Conservation (phyloP, 2,329 filamentous ascomycete species). For the Sclerotinia minor region DNA sequence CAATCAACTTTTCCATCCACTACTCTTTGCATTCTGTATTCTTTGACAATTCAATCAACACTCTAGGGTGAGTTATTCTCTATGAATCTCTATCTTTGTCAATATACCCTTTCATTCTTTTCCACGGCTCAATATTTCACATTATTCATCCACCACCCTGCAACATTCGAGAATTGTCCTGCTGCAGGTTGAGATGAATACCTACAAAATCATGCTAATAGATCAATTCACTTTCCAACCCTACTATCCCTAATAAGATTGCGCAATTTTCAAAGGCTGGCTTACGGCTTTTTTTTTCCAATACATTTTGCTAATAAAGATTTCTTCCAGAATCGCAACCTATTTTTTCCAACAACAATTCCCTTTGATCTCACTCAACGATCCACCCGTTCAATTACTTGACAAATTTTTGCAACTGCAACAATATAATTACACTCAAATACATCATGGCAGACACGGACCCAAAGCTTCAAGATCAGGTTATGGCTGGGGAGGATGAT, state of each 20-base stretch:
- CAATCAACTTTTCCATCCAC: background rate
- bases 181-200: background rate
- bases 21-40: background rate
- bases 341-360: slow-evolving; percentile 7
- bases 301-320: slow-evolving; percentile 14
- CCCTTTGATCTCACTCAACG: background rate
- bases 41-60: background rate
- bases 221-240: slow-evolving; percentile 15
- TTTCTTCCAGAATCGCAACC: slow-evolving; percentile 15
- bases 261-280: background rate
- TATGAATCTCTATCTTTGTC: background rate
- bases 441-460: slow-evolving; percentile 37
- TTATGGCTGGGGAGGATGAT: slow-evolving; percentile 38
- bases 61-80: background rate
- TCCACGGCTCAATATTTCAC: background rate
- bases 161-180: background rate
- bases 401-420: background rate
- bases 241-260: background rate
- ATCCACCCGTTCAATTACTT: background rate
- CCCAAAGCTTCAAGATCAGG: slow-evolving; percentile 36
- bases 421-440: background rate
- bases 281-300: background rate
- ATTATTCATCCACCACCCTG: background rate
- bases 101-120: background rate
- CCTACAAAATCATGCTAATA: background rate